Conservation (phyloP, 2,329 filamentous ascomycete species). For the Cladosporium phlei region DNA sequence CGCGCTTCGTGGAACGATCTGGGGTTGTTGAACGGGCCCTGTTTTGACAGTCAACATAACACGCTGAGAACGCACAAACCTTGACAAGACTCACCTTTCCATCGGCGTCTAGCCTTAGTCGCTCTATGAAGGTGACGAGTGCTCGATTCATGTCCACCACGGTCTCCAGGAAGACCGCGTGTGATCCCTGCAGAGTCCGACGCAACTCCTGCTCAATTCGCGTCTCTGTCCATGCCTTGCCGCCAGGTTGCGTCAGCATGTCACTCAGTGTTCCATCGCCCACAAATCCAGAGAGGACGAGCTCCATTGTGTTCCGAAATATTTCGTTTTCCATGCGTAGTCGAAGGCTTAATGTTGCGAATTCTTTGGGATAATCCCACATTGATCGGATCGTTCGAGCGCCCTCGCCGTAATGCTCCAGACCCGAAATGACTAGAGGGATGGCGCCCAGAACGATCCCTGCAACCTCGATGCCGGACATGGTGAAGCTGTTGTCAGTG, state of each 20-base stretch:
- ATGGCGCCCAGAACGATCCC: slow-evolving; percentile 28
- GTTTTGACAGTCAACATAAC: slow-evolving; percentile 2
- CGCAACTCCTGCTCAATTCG: slow-evolving; percentile 3
- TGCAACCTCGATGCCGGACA: slow-evolving; percentile 25
- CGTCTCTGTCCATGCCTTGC: slow-evolving; percentile 18
- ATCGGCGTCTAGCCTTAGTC: background rate
- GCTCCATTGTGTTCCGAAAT: slow-evolving; percentile 28
- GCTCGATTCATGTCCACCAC: background rate
- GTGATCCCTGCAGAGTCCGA: slow-evolving; percentile 1
- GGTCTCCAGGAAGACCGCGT: background rate
- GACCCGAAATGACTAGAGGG: slow-evolving; percentile 29
- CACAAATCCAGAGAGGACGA: slow-evolving; percentile 24
- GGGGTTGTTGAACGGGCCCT: slow-evolving; percentile 14
- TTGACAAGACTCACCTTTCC: background rate
- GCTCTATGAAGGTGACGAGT: background rate
- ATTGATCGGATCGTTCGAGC: slow-evolving; percentile 28
- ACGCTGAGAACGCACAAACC: no score
- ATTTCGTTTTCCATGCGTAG: slow-evolving; percentile 25
- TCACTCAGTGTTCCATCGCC: slow-evolving; percentile 21
- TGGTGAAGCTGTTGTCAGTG: background rate
- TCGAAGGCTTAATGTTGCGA: slow-evolving; percentile 23
- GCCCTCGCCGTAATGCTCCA: slow-evolving; percentile 32
- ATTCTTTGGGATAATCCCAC: slow-evolving; percentile 22
- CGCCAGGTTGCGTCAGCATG: slow-evolving; percentile 23
- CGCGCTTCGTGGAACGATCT: slow-evolving; percentile 28